A percentile compares a stretch with the other conserved stretches of the same genome.
phyloP scores from a whole-genome alignment of 202 grass and related monocot genomes.

The Saccharum hybrid region DNA sequence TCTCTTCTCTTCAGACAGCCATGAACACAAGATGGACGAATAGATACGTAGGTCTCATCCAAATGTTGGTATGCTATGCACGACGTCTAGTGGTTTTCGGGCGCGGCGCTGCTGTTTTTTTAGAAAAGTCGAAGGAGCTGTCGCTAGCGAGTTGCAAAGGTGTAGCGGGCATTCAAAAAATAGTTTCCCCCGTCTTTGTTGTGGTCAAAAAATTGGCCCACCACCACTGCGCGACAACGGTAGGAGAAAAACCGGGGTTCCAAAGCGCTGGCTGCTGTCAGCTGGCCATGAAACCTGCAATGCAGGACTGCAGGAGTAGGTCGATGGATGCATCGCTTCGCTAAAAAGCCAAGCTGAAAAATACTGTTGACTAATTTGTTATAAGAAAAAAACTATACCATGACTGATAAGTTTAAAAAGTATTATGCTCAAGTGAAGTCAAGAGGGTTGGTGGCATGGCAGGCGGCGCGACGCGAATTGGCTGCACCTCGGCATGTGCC shows the following conservation, averaged over 20 bases:
- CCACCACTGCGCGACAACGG: not conserved
- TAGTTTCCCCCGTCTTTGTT: not conserved
- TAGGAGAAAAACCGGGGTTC: not conserved
- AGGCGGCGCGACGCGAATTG: too few species aligned
- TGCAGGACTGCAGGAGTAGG: too few species aligned
- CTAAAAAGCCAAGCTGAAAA: too few species aligned
- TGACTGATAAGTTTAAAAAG: too few species aligned
- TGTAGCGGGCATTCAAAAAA: not conserved
- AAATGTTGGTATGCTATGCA: conserved; percentile 12
- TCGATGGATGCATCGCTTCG: too few species aligned
- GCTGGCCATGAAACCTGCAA: not conserved
- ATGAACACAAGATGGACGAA: not conserved
- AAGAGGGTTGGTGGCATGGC: too few species aligned
- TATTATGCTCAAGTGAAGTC: too few species aligned
- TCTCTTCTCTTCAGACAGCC: not conserved
- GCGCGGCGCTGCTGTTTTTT: not conserved
- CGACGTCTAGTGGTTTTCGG: conserved; percentile 4
- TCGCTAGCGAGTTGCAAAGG: not conserved
- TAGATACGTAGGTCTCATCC: not conserved
- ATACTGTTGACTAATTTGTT: too few species aligned
- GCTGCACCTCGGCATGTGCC: too few species aligned
- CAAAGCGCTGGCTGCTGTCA: not conserved
- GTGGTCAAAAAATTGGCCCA: not conserved
- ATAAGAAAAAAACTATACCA: too few species aligned
- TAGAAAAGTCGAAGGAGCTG: not conserved